phyloP scores from a whole-genome alignment of 2,329 filamentous ascomycete genomes.

The Venturia aucupariae region DNA sequence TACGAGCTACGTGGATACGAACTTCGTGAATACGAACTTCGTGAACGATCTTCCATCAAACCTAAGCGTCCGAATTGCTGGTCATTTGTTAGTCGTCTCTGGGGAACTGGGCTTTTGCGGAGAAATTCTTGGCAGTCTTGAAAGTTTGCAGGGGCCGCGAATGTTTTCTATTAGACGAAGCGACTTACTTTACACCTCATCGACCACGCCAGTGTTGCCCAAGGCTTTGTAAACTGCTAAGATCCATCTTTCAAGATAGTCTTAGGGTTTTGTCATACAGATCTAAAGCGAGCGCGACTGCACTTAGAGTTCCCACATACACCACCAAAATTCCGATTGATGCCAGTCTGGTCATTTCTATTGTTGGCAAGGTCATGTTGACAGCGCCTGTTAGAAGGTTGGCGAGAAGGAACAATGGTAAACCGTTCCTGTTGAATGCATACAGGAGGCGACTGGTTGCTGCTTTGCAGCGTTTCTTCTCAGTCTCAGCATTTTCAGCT shows the following conservation, averaged over 20 bases:
- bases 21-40: too few relatives aligned
- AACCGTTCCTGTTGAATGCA: slow-evolving; percentile 80
- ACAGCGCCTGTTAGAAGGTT: slow-evolving; percentile 84
- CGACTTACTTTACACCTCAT: background rate
- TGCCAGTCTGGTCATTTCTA: slow-evolving; percentile 55
- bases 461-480: slow-evolving; percentile 53
- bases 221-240: background rate
- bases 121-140: background rate
- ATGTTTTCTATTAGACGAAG: background rate
- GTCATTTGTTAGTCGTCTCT: background rate
- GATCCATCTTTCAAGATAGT: background rate
- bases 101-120: background rate
- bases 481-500: slow-evolving; percentile 33
- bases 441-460: slow-evolving; percentile 75
- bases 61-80: background rate
- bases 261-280: slow-evolving; percentile 41
- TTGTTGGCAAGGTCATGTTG: slow-evolving; percentile 76
- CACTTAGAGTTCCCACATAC: slow-evolving; percentile 62
- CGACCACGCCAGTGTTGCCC: background rate
- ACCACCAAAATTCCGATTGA: slow-evolving; percentile 66
- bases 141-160: background rate
- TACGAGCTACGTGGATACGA: too few relatives aligned
- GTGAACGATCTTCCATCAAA: background rate
- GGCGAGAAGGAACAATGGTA: slow-evolving; percentile 75
- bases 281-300: slow-evolving; percentile 59